These are phyloP conservation scores for Oxyria digyna DNA, from an alignment of 148 eudicot genomes.

Conservation along the genomic window DNA sequence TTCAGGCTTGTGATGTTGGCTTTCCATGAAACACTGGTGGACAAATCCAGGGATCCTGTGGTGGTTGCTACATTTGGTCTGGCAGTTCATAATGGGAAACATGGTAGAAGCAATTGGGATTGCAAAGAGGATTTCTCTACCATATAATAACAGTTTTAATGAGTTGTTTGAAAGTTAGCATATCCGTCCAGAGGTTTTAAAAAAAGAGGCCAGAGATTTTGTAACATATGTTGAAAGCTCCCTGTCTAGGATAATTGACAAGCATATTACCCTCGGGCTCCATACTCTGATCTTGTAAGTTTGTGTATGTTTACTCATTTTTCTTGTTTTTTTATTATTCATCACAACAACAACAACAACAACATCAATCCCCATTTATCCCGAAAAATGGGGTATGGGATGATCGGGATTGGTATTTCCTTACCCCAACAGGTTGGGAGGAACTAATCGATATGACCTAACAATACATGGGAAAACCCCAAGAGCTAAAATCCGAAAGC, in stretches of 20 bases:
- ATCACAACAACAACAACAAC: too few relatives aligned
- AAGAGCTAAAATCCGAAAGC: too few relatives aligned
- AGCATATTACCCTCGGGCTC: slow-evolving; percentile 55
- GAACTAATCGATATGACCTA: too few relatives aligned
- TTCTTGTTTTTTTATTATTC: too few relatives aligned
- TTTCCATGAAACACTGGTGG: slow-evolving; percentile 59
- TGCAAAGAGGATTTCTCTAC: slow-evolving; percentile 32
- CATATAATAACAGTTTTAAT: slow-evolving; percentile 31
- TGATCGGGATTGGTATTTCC: too few relatives aligned
- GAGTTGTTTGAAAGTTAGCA: slow-evolving; percentile 38
- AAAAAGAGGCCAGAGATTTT: slow-evolving; percentile 39
- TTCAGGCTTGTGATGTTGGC: slow-evolving; percentile 73
- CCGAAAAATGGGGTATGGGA: too few relatives aligned
- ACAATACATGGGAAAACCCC: too few relatives aligned
- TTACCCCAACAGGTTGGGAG: too few relatives aligned
- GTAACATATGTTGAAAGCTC: slow-evolving; percentile 36
- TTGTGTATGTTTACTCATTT: too few relatives aligned
- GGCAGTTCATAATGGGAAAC: slow-evolving; percentile 75
- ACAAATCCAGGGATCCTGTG: slow-evolving; percentile 49
- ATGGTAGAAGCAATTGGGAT: slow-evolving; percentile 52
- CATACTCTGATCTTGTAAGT: slow-evolving; percentile 64
- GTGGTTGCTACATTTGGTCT: slow-evolving; percentile 74
- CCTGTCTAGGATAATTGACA: slow-evolving; percentile 53
- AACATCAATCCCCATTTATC: too few relatives aligned
- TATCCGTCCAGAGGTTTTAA: slow-evolving; percentile 17